phyloP scores from a whole-genome alignment of 768 basidiomycete genomes.

The Lactifluus subvellereus region DNA sequence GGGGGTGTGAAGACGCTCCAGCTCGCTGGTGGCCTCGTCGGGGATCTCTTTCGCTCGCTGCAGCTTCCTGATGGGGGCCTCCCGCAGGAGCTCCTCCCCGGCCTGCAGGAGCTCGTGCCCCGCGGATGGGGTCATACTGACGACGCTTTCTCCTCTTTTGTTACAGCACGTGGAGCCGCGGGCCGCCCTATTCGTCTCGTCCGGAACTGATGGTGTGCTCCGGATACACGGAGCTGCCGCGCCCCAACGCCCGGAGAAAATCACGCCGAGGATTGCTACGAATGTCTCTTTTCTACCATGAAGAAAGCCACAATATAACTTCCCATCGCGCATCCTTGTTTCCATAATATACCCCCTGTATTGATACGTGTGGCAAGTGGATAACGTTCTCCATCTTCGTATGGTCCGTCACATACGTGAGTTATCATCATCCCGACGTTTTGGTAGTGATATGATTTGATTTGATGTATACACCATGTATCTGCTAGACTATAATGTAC shows the following conservation, averaged over 20 bases:
- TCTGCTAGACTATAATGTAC: no score
- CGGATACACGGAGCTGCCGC: neutral
- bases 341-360: no score
- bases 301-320: no score
- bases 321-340: no score
- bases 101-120: neutral
- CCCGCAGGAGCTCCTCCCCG: neutral
- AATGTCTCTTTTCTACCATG: no score
- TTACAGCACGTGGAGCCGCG: neutral
- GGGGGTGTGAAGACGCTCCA: neutral
- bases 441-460: no score
- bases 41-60: conserved; percentile 1
- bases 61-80: neutral
- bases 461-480: no score
- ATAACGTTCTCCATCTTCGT: no score
- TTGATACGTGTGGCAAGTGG: no score
- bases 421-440: no score
- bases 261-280: no score
- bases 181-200: neutral
- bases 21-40: neutral
- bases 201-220: neutral
- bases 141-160: neutral
- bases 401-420: no score
- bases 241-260: neutral
- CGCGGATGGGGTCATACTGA: neutral